Conservation (phyloP, 345 rosid genomes). For the Salix koriyanagi region DNA sequence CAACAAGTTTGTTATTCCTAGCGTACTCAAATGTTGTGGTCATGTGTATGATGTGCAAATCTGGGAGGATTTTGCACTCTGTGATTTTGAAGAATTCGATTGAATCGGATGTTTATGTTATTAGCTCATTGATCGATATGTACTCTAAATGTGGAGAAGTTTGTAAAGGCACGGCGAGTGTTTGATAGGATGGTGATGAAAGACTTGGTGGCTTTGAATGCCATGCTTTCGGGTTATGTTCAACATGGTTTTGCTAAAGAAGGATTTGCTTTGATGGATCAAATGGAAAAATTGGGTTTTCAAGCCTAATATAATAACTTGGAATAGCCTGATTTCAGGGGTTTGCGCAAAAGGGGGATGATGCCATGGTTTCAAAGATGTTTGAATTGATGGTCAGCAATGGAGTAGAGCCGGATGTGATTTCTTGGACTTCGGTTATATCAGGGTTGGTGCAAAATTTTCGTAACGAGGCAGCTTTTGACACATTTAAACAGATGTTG, state of each 20-base stretch:
- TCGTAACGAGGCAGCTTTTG: conserved; percentile 45
- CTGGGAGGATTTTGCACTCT: conserved; percentile 57
- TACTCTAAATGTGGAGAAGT: conserved; percentile 58
- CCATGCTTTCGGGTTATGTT: conserved; percentile 68
- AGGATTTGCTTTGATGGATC: conserved; percentile 50
- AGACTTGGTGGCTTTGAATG: conserved; percentile 65
- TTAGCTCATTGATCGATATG: conserved; percentile 70
- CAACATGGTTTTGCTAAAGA: conserved; percentile 40
- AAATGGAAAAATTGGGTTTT: conserved; percentile 33
- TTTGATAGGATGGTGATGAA: conserved; percentile 48
- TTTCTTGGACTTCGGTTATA: conserved; percentile 76
- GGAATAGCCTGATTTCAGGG: conserved; percentile 67
- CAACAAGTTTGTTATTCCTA: conserved; percentile 60
- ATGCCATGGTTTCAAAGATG: conserved; percentile 37
- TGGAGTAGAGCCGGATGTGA: conserved; percentile 65
- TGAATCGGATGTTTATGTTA: conserved; percentile 52
- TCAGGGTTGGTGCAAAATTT: conserved; percentile 74
- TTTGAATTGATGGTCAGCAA: conserved; percentile 43
- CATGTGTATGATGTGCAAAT: conserved; percentile 40
- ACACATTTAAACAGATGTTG: conserved; percentile 59
- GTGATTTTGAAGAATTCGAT: conserved; percentile 42
- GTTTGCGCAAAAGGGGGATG: conserved; percentile 55
- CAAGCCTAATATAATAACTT: conserved; percentile 61
- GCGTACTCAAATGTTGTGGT: conserved; percentile 67
- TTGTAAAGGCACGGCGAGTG: conserved; percentile 39